phyloP scores from a whole-genome alignment of 352 stramenopile species.

The Globisporangium solare region DNA sequence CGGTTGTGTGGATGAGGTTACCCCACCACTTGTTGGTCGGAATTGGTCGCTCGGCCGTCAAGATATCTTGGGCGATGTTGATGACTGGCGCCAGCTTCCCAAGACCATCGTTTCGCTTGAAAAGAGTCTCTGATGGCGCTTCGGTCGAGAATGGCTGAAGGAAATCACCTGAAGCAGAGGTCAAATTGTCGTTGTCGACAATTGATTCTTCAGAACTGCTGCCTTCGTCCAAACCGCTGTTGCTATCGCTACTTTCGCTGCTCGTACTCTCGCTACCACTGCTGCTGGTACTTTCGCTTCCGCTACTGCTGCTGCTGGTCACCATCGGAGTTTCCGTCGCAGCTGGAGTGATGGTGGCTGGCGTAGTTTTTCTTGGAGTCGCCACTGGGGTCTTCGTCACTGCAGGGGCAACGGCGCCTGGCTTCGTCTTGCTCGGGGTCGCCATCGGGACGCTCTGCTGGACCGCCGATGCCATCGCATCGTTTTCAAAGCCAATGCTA shows the following conservation, averaged over 20 bases:
- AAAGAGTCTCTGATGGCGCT: conserved; percentile 34
- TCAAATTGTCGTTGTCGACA: background rate
- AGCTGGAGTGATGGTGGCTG: background rate
- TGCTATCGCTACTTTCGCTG: background rate
- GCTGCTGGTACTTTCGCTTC: background rate
- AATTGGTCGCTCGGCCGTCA: conserved; percentile 38
- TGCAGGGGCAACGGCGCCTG: too few species aligned
- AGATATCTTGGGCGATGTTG: conserved; percentile 46
- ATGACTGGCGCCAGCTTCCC: conserved; percentile 45
- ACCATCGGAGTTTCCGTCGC: background rate
- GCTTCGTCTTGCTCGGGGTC: too few species aligned
- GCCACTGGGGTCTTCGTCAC: too few species aligned
- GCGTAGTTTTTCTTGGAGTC: too few species aligned
- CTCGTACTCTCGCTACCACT: background rate
- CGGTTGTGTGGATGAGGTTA: conserved; percentile 61
- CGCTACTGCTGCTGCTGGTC: background rate
- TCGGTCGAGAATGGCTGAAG: conserved; percentile 39
- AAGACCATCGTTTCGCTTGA: conserved; percentile 38
- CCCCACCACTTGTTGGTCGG: conserved; percentile 84
- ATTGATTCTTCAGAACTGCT: background rate
- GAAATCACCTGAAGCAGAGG: conserved; percentile 10
- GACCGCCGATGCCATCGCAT: background rate
- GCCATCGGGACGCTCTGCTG: too few species aligned
- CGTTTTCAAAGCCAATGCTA: background rate
- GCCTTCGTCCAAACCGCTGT: background rate